Base-by-base conservation (phyloP, 768 basidiomycete genomes). In the Termitomyces sp. region DNA sequence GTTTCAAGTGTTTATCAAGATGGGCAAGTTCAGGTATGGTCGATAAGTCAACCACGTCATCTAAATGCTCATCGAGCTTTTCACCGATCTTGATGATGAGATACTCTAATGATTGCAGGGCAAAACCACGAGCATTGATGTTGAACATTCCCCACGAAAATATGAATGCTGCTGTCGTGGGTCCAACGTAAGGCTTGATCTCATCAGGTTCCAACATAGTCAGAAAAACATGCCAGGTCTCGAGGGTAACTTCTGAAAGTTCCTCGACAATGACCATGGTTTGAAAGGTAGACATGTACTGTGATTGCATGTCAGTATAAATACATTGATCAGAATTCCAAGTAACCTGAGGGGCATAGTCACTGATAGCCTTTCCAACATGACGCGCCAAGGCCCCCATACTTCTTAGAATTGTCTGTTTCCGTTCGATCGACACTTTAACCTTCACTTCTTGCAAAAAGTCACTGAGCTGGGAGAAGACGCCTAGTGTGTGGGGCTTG, bases 231-330 rank as follows among this genome's bases (percentile, higher is more conserved):
- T 83, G 73, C 94, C 95, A 98, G 43, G 86, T 90, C 37, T 84
- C 77, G 3, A 99, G 77, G 0, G 94, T 91, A 7, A 86, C 87
- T 60, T 90, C 85, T 0, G 91, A 84, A 7, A 99, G 79, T 62
- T 89, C 89, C 0, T 83, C 82, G 11, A 92, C 80, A 38, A 78
- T 73, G n/a, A 97, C 81, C 76, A 89, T 91, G 6, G 91, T 94
- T 75, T 98, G 96, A 43, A 99, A 83, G 17, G 91, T 94, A 0
- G 96, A 94, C 91, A 98, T 94, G 66, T 98, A 88, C 96, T 99
- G 66, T 59, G 48, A 56, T 48, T 45, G 5, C 4, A 58, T 17
- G 17, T 56, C 10, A 65, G 66, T 40, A 31, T 8, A 47, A 40
- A 14, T 14, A 42, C 20, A 36, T 3, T 37, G 57, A 37, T 38